Evolutionary conservation across 2,329 filamentous ascomycete species (phyloP).

Genomic region (Microsporum canis): DNA sequence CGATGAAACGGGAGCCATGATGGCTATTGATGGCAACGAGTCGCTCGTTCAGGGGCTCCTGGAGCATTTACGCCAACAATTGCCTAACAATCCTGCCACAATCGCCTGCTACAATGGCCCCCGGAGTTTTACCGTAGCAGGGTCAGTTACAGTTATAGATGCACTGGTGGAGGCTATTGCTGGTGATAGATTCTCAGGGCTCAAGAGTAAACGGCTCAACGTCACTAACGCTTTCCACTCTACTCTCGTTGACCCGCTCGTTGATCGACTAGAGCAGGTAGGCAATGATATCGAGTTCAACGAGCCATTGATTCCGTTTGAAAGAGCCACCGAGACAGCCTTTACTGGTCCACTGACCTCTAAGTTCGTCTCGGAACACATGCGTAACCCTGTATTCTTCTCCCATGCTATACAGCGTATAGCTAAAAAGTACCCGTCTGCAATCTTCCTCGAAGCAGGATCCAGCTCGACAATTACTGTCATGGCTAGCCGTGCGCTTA

Average conservation of each 20-base stretch:
- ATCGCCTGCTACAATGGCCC: slow-evolving; percentile 10
- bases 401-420: slow-evolving; percentile 27
- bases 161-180: slow-evolving; percentile 8
- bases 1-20: no score
- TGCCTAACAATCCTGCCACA: no score
- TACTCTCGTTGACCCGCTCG: not conserved
- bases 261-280: not conserved
- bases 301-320: not conserved
- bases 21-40: no score
- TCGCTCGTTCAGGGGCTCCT: no score
- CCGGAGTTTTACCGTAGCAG: slow-evolving; percentile 17
- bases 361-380: slow-evolving; percentile 25
- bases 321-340: not conserved
- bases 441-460: slow-evolving; percentile 33
- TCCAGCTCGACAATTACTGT: slow-evolving; percentile 13
- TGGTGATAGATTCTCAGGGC: not conserved
- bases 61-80: no score
- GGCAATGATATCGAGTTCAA: not conserved
- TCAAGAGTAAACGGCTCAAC: not conserved
- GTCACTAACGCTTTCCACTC: slow-evolving; percentile 1
- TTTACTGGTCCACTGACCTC: not conserved
- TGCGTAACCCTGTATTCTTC: slow-evolving; percentile 38
- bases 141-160: slow-evolving; percentile 8
- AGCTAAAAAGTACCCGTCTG: slow-evolving; percentile 20
- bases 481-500: not conserved